Base-by-base conservation (phyloP, 2,329 filamentous ascomycete species). In the Monilinia aucupariae region DNA sequence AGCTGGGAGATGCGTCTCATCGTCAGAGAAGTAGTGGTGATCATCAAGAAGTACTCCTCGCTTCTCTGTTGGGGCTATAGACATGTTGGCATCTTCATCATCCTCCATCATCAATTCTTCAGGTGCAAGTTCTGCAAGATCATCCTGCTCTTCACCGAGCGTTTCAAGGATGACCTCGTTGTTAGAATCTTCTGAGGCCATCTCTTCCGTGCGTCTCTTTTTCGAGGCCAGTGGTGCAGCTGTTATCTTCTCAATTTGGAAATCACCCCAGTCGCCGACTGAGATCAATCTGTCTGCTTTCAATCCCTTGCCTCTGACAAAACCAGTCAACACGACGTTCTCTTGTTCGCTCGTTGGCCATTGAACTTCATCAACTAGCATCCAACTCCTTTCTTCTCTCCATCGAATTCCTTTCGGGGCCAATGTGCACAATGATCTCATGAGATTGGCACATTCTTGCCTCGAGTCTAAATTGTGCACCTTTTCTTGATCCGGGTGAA, bases 21-120 rank as follows among this genome's bases (percentile, higher is more conserved):
- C 91, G 50, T 97, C 93, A 0, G 92, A 92, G 73, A 97, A 99
- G 76, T 99, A 99, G 74, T 97, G 93, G 75, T 99, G 93, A 68
- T 97, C 93, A 69, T 99, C 94, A 12, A 99, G 81, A 48, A 99
- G 79, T 1, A 99, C 94, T 67, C 93, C 94, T 77, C 93, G 96
- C 73, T 87, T 87, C 50, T 82, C 80, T 2, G 79, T 78, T 4
- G 75, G 73, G 55, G 75, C 75, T 27, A 81, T 78, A 4, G 80
- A 80, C 71, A 82, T 68, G 65, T 79, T 74, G 70, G 81, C 63
- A 78, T 78, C 72, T 74, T 77, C 77, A 27, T 84, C 83, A 65
- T 90, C 89, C 30, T 85, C 80, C 91, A 96, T 94, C 64, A 85
- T 80, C 3, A 87, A 83, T 71, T 93, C 91, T 74, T 97, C 93